phyloP scores from a whole-genome alignment of 2,329 filamentous ascomycete genomes.

The Pseudogymnoascus sp. region DNA sequence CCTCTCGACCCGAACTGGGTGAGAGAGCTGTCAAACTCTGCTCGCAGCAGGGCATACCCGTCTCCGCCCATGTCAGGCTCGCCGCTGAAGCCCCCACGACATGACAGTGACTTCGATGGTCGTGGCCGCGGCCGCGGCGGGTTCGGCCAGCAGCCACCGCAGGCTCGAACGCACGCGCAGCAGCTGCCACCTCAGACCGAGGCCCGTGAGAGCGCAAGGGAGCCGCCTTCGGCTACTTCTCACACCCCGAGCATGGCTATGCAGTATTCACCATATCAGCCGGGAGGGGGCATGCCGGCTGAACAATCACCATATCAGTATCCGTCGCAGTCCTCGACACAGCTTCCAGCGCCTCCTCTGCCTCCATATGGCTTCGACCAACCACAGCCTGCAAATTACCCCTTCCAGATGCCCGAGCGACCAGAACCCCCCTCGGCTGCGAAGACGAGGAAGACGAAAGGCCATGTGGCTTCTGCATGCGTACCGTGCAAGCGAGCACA shows the following conservation, averaged over 20 bases:
- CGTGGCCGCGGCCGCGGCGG: slow-evolving; percentile 41
- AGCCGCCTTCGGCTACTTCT: neutral
- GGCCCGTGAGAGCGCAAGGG: neutral
- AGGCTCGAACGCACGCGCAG: slow-evolving; percentile 14
- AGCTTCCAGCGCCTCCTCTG: neutral
- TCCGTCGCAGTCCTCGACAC: neutral
- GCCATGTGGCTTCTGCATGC: slow-evolving; percentile 76
- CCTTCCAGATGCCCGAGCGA: slow-evolving; percentile 1
- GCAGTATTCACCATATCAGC: slow-evolving; percentile 21
- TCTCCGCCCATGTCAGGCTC: slow-evolving; percentile 69
- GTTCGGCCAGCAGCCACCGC: neutral
- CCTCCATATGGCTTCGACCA: neutral
- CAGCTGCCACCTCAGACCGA: slow-evolving; percentile 14
- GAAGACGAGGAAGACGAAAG: slow-evolving; percentile 61
- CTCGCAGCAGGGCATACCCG: slow-evolving; percentile 54
- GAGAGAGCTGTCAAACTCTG: slow-evolving; percentile 46
- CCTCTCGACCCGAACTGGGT: slow-evolving; percentile 48
- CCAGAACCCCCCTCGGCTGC: slow-evolving; percentile 31
- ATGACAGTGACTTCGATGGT: slow-evolving; percentile 48
- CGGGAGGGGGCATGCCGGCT: neutral
- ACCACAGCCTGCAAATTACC: neutral
- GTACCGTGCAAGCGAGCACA: slow-evolving; percentile 81
- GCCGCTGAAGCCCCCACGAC: slow-evolving; percentile 51
- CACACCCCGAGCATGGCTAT: slow-evolving; percentile 9
- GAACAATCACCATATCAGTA: neutral